Conservation (phyloP, 2,329 filamentous ascomycete genomes). For the Pseudopithomyces maydicus region DNA sequence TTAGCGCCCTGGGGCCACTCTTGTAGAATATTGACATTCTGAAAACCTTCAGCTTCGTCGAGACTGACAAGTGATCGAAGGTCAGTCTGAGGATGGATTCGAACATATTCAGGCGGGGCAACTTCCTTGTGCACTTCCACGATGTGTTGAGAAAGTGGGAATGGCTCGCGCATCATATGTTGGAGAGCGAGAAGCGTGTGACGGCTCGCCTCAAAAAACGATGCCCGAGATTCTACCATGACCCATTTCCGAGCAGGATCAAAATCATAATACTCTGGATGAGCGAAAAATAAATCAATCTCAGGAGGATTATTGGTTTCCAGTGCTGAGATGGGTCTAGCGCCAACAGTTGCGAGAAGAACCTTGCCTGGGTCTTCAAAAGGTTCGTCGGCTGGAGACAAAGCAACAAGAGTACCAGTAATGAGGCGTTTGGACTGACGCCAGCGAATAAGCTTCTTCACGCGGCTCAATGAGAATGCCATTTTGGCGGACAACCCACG, state of each 20-base stretch:
- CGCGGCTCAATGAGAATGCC: slow-evolving; percentile 70
- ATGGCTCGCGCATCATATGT: slow-evolving; percentile 62
- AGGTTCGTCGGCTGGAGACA: slow-evolving; percentile 61
- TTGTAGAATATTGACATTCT: slow-evolving; percentile 59
- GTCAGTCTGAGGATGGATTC: slow-evolving; percentile 55
- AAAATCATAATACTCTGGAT: slow-evolving; percentile 64
- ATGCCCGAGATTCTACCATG: slow-evolving; percentile 76
- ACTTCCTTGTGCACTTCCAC: slow-evolving; percentile 55
- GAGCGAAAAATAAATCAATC: slow-evolving; percentile 76
- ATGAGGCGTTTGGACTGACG: slow-evolving; percentile 63
- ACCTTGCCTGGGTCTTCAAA: slow-evolving; percentile 64
- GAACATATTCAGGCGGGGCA: slow-evolving; percentile 59
- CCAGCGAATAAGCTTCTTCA: slow-evolving; percentile 72
- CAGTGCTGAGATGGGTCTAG: slow-evolving; percentile 67
- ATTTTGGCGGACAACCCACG: slow-evolving; percentile 70
- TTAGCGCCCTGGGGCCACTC: slow-evolving; percentile 57
- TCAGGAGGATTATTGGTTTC: slow-evolving; percentile 69
- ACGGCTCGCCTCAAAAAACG: slow-evolving; percentile 78
- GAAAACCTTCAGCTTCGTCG: slow-evolving; percentile 43
- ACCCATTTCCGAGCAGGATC: slow-evolving; percentile 72
- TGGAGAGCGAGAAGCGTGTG: slow-evolving; percentile 78
- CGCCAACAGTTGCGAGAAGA: slow-evolving; percentile 73
- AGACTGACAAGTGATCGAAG: slow-evolving; percentile 53
- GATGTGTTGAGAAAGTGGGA: slow-evolving; percentile 67
- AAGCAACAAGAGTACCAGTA: slow-evolving; percentile 59